A percentile compares a stretch with the other conserved stretches of the same genome.
Conservation (phyloP, 495 filamentous ascomycete genomes). For the Penicillium canescens region DNA sequence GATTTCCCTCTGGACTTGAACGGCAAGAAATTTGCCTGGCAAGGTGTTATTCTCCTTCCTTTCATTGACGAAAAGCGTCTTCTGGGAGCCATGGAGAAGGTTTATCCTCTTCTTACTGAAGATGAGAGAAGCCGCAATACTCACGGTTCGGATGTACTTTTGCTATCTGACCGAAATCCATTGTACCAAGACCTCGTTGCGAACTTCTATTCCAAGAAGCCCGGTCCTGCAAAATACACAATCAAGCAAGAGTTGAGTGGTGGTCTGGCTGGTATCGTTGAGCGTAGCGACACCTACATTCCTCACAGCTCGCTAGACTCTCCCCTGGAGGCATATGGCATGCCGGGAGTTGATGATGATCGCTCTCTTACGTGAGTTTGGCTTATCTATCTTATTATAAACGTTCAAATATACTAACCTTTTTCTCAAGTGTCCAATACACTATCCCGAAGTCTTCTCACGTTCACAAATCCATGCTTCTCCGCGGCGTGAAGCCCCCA, state of each 20-base stretch:
- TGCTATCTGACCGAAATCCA: constrained; percentile 78
- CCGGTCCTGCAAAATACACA: constrained; percentile 60
- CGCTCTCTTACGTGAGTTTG: constrained; percentile 71
- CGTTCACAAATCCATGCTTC: constrained; percentile 90
- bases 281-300: constrained; percentile 77
- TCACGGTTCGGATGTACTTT: constrained; percentile 75
- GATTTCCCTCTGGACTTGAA: constrained; percentile 93
- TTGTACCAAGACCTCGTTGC: constrained; percentile 78
- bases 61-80: constrained; percentile 94
- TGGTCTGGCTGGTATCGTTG: constrained; percentile 76
- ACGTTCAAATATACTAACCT: constrained; percentile 34
- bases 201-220: constrained; percentile 90
- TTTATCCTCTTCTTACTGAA: constrained; percentile 73
- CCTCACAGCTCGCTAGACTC: constrained; percentile 68
- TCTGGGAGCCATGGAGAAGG: constrained; percentile 77
- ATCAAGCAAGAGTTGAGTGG: constrained; percentile 73
- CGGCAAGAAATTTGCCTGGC: constrained; percentile 98
- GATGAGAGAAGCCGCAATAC: constrained; percentile 80
- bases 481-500: constrained; percentile 76
- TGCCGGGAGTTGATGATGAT: constrained; percentile 81
- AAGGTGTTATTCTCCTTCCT: constrained; percentile 88
- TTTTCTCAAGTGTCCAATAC: constrained; percentile 69
- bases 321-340: constrained; percentile 61
- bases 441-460: constrained; percentile 70
- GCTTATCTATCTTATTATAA: not conserved